Conservation (phyloP, 1,139 yeast genomes). For the Taiozyma onychis region DNA sequence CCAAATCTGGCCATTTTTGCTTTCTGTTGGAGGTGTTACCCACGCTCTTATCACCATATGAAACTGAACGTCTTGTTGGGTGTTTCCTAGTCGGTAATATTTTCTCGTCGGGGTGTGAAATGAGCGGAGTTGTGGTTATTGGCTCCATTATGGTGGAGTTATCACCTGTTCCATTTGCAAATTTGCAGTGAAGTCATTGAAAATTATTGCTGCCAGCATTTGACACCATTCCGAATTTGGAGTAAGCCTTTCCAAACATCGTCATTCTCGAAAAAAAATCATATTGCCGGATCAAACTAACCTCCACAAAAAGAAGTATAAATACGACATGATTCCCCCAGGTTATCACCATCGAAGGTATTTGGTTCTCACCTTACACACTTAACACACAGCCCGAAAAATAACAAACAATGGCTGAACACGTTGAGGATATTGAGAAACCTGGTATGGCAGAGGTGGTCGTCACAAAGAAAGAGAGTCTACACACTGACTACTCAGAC, state of each 20-base stretch:
- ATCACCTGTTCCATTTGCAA: neutral
- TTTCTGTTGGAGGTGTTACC: too few species aligned
- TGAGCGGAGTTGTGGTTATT: too few species aligned
- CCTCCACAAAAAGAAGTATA: neutral
- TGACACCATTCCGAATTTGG: neutral
- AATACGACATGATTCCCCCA: neutral
- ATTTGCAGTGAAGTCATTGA: neutral
- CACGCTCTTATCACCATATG: too few species aligned
- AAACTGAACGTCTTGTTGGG: too few species aligned
- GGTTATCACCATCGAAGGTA: neutral
- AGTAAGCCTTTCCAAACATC: neutral
- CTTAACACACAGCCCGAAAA: neutral
- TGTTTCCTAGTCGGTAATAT: too few species aligned
- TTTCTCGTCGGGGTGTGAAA: too few species aligned
- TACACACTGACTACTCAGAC: conserved; percentile 6
- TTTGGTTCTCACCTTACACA: neutral
- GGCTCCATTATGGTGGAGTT: neutral
- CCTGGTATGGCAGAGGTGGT: conserved; percentile 5
- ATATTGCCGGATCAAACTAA: neutral
- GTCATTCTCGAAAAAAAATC: neutral
- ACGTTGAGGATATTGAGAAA: conserved; percentile 10
- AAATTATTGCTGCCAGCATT: neutral
- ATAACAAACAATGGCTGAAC: conserved; percentile 3
- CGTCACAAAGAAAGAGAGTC: conserved; percentile 5
- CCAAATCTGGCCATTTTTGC: neutral